A percentile compares a stretch with the other conserved stretches of the same genome.
phyloP scores from a whole-genome alignment of 2,329 filamentous ascomycete genomes.

The Penicillium italicum region DNA sequence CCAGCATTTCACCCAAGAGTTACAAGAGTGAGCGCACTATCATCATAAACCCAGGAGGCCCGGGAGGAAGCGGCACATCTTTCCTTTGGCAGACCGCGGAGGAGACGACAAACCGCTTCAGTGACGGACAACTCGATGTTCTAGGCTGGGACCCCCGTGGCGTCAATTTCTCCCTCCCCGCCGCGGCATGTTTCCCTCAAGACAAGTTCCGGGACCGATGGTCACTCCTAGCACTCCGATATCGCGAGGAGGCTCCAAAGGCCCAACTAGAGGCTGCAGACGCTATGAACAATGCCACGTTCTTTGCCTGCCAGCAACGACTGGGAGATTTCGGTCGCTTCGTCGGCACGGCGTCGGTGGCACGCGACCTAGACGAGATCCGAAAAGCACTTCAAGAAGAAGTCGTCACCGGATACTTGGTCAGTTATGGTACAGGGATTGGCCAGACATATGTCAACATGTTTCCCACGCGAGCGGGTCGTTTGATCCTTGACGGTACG shows the following conservation, averaged over 20 bases:
- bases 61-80: conserved; percentile 14
- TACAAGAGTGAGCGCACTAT: conserved; percentile 17
- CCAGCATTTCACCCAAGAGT: not conserved
- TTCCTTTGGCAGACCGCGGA: conserved; percentile 13
- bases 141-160: conserved; percentile 19
- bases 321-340: conserved; percentile 18
- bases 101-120: conserved; percentile 14
- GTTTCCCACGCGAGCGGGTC: conserved; percentile 15
- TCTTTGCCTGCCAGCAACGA: conserved; percentile 16
- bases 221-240: conserved; percentile 10
- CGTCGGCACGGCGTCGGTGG: conserved; percentile 15
- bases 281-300: conserved; percentile 18
- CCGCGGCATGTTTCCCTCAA: conserved; percentile 12
- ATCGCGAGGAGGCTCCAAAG: conserved; percentile 12
- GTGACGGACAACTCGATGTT: conserved; percentile 14
- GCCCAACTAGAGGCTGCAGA: conserved; percentile 10
- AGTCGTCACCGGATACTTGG: conserved; percentile 13
- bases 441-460: conserved; percentile 20
- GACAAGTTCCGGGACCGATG: conserved; percentile 13
- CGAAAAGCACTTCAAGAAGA: conserved; percentile 15
- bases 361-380: conserved; percentile 17
- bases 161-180: conserved; percentile 16
- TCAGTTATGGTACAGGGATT: conserved; percentile 19
- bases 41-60: conserved; percentile 17
- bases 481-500: conserved; percentile 17